A percentile compares a stretch with the other conserved stretches of the same genome.
Evolutionary conservation across 1,139 yeast genomes (phyloP).

Genomic region (Candida tropicalis): DNA sequence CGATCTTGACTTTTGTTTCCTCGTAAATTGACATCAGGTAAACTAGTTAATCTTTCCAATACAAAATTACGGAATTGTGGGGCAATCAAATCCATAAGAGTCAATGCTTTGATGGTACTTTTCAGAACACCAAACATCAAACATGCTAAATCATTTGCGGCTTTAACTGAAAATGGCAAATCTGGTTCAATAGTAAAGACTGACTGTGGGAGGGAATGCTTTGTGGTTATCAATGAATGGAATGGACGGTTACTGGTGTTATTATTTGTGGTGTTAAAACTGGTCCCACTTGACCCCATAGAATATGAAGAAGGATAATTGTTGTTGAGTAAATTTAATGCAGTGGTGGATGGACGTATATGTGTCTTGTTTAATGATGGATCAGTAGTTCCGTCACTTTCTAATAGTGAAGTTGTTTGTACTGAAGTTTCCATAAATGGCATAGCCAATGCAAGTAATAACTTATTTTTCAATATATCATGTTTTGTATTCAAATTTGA

Average conservation of each 20-base stretch:
- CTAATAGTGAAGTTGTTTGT: constrained; percentile 42
- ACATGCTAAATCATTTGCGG: constrained; percentile 90
- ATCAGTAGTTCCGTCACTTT: constrained; percentile 12
- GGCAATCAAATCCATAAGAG: constrained; percentile 76
- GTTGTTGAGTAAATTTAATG: constrained; percentile 28
- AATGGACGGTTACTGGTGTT: constrained; percentile 42
- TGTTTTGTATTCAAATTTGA: constrained; percentile 28
- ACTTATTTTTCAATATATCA: constrained; percentile 50
- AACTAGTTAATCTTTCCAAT: constrained; percentile 49
- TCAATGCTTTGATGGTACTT: constrained; percentile 59
- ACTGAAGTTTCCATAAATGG: constrained; percentile 67
- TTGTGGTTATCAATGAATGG: constrained; percentile 65
- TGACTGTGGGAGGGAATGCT: constrained; percentile 74
- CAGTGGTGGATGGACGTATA: constrained; percentile 28
- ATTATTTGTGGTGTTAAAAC: constrained; percentile 4
- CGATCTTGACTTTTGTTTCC: constrained; percentile 21
- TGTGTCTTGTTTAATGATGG: constrained; percentile 17
- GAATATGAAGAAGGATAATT: constrained; percentile 2
- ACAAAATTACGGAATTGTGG: constrained; percentile 73
- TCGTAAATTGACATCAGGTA: constrained; percentile 4
- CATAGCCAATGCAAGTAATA: constrained; percentile 70
- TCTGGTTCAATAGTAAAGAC: constrained; percentile 77
- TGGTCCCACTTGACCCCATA: not conserved
- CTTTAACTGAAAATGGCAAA: constrained; percentile 80
- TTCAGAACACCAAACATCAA: constrained; percentile 82